phyloP scores from a whole-genome alignment of 2,329 filamentous ascomycete genomes.

The Macrophomina tecta region DNA sequence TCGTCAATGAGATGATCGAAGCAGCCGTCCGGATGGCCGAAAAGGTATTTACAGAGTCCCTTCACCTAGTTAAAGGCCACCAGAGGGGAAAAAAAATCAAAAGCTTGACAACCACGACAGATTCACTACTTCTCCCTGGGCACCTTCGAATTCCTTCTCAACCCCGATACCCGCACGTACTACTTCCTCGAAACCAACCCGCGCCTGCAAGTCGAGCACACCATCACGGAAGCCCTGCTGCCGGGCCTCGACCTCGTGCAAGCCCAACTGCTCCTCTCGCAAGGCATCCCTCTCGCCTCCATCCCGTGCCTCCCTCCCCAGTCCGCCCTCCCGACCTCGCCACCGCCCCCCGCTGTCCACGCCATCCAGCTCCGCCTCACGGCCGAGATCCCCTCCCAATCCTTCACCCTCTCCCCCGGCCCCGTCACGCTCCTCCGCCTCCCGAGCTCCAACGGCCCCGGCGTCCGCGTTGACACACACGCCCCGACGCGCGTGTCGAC shows the following conservation, averaged over 20 bases:
- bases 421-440: slow-evolving; percentile 62
- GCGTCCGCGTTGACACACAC: slow-evolving; percentile 63
- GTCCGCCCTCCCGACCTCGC: slow-evolving; percentile 37
- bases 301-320: slow-evolving; percentile 35
- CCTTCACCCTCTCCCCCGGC: slow-evolving; percentile 63
- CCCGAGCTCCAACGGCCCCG: slow-evolving; percentile 61
- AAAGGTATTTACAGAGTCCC: slow-evolving; percentile 38
- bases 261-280: slow-evolving; percentile 60
- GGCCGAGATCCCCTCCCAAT: slow-evolving; percentile 61
- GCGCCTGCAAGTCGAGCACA: slow-evolving; percentile 67
- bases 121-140: slow-evolving; percentile 65
- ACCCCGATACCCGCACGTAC: slow-evolving; percentile 55
- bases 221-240: slow-evolving; percentile 62
- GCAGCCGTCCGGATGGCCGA: slow-evolving; percentile 60
- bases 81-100: no score
- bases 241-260: slow-evolving; percentile 58
- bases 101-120: slow-evolving; percentile 32
- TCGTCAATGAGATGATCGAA: slow-evolving; percentile 59
- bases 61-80: no score
- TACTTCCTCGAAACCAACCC: slow-evolving; percentile 69
- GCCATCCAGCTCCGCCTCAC: slow-evolving; percentile 65
- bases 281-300: slow-evolving; percentile 51
- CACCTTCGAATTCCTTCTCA: slow-evolving; percentile 69
- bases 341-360: slow-evolving; percentile 44
- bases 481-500: slow-evolving; percentile 55